Evolutionary conservation across 352 stramenopile species (phyloP).

Genomic region (Pythium apleroticum): DNA sequence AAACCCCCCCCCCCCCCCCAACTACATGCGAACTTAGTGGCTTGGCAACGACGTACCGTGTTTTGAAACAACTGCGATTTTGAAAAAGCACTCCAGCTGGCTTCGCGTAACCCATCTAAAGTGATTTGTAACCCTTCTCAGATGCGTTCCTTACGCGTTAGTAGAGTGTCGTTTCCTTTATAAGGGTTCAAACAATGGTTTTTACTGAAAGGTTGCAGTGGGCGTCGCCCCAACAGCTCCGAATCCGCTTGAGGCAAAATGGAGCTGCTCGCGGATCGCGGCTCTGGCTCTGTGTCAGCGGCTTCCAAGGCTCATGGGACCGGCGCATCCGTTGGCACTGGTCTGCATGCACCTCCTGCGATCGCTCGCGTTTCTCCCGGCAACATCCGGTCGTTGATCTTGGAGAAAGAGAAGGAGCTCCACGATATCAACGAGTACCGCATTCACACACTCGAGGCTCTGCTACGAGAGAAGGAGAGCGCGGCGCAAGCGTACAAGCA

Average conservation of each 20-base stretch:
- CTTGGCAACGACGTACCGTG: no score
- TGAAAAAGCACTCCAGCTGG: no score
- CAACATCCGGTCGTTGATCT: conserved; percentile 86
- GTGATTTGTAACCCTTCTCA: no score
- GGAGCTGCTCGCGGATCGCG: conserved; percentile 16
- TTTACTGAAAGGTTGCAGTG: conserved; percentile 20
- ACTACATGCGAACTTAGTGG: no score
- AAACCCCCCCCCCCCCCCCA: no score
- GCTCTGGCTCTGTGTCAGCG: not conserved
- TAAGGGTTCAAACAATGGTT: no score
- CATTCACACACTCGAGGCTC: conserved; percentile 73
- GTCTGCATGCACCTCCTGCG: not conserved
- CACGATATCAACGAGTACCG: conserved; percentile 93
- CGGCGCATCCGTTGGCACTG: not conserved
- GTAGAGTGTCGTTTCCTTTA: no score
- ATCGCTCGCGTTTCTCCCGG: conserved; percentile 40
- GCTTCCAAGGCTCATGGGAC: not conserved
- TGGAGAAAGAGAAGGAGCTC: conserved; percentile 90
- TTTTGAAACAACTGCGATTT: no score
- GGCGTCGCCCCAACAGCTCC: not conserved
- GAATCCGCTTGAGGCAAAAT: not conserved
- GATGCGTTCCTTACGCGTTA: no score
- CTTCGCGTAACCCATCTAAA: no score
- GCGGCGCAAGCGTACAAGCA: conserved; percentile 51
- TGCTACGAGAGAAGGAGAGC: conserved; percentile 75